Evolutionary conservation across 345 rosid genomes (phyloP).

Genomic region (Crucihimalaya himalaica): DNA sequence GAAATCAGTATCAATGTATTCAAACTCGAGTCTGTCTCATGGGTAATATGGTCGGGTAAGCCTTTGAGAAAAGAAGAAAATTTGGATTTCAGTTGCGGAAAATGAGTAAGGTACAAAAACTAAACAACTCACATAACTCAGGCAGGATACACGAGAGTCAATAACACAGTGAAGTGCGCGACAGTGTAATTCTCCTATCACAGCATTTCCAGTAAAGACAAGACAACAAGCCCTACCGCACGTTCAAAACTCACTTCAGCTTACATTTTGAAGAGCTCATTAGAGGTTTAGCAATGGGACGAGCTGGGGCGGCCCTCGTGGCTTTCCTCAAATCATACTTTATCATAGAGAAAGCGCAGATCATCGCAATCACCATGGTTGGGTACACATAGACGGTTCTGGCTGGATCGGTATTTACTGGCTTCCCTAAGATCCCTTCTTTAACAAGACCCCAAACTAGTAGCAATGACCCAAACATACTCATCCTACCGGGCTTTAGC

Average conservation of each 20-base stretch:
- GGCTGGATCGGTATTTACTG: slow-evolving; percentile 66
- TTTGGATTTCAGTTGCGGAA: slow-evolving; percentile 1
- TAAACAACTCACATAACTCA: slow-evolving; percentile 27
- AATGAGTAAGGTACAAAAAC: slow-evolving; percentile 19
- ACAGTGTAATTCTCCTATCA: slow-evolving; percentile 13
- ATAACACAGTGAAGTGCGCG: slow-evolving; percentile 4
- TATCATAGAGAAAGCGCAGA: slow-evolving; percentile 82
- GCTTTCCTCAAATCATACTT: slow-evolving; percentile 85
- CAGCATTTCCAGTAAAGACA: slow-evolving; percentile 17
- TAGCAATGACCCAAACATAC: slow-evolving; percentile 88
- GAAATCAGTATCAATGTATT: slow-evolving; percentile 1
- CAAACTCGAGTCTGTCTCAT: background rate
- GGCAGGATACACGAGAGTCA: slow-evolving; percentile 20
- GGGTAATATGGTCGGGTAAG: background rate
- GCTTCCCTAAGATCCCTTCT: slow-evolving; percentile 88
- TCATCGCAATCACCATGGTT: slow-evolving; percentile 69
- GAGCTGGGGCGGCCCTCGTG: slow-evolving; percentile 59
- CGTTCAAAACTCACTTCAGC: slow-evolving; percentile 55
- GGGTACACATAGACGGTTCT: slow-evolving; percentile 76
- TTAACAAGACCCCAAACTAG: slow-evolving; percentile 90
- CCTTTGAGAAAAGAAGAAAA: slow-evolving; percentile 4
- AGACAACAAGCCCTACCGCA: slow-evolving; percentile 5
- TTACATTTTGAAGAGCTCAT: slow-evolving; percentile 79
- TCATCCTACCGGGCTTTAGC: slow-evolving; percentile 89
- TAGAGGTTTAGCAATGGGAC: slow-evolving; percentile 69